Percentiles rank a stretch among this genome's conserved stretches.
Evolutionary conservation across 352 stramenopile genomes (phyloP).

Genomic region (Phytophthora ramorum): DNA sequence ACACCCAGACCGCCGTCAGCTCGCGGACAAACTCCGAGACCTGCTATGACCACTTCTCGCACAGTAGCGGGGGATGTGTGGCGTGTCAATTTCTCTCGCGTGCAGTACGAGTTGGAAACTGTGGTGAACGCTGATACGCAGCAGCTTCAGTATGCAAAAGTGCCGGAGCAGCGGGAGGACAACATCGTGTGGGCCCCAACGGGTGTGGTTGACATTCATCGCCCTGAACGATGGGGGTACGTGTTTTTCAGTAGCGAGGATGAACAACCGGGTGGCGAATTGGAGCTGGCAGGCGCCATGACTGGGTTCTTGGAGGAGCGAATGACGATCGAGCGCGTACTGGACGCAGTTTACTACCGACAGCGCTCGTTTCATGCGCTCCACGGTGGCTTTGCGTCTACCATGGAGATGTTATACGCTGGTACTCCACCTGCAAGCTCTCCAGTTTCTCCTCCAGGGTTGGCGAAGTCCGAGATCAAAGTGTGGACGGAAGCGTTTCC

Average conservation of each 20-base stretch:
- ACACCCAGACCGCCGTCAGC: conserved; percentile 27
- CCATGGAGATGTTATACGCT: conserved; percentile 50
- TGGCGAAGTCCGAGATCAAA: neutral
- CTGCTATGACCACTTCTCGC: conserved; percentile 16
- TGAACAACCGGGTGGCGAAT: conserved; percentile 47
- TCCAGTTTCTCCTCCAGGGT: conserved; percentile 1
- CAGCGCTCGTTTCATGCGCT: conserved; percentile 56
- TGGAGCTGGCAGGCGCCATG: conserved; percentile 45
- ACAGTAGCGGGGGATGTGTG: conserved; percentile 62
- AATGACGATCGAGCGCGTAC: conserved; percentile 61
- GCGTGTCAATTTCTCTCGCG: conserved; percentile 92
- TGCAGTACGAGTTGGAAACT: conserved; percentile 76
- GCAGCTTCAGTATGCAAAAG: conserved; percentile 59
- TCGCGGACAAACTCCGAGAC: conserved; percentile 9
- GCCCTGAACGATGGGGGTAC: conserved; percentile 74
- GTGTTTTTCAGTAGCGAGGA: conserved; percentile 65
- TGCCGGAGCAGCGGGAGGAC: conserved; percentile 54
- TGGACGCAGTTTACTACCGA: conserved; percentile 77
- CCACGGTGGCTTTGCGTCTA: conserved; percentile 52
- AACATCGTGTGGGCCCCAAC: conserved; percentile 84
- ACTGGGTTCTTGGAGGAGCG: conserved; percentile 53
- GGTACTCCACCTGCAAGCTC: conserved; percentile 1
- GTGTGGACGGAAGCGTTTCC: conserved; percentile 32
- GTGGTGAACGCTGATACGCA: conserved; percentile 56
- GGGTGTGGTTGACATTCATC: conserved; percentile 79